Evolutionary conservation across 441 rosid species (phyloP).

Genomic region (Iberis amara): DNA sequence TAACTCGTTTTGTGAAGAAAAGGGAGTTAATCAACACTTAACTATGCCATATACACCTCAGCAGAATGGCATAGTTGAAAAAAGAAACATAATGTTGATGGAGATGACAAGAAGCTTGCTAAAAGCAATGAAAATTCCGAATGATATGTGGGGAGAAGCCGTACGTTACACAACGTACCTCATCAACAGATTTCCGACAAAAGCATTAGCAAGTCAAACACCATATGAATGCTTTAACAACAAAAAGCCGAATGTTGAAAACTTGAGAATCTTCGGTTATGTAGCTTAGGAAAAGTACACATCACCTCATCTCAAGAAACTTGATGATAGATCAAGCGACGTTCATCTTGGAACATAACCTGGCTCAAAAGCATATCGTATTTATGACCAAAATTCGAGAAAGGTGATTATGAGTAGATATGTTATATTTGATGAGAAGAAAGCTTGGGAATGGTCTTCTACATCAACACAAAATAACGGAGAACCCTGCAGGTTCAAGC

Average conservation of each 20-base stretch:
- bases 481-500: too few relatives aligned
- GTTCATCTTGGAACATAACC: background rate
- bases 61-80: background rate
- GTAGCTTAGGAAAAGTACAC: background rate
- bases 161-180: background rate
- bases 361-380: background rate
- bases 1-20: background rate
- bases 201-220: rapidly evolving
- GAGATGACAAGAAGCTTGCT: background rate
- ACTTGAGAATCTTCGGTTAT: background rate
- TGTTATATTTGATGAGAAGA: background rate
- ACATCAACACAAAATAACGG: too few relatives aligned
- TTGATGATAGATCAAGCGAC: background rate
- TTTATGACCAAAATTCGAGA: background rate
- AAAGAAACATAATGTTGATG: background rate
- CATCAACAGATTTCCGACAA: background rate
- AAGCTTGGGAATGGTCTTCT: background rate
- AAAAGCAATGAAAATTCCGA: background rate
- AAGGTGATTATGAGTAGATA: background rate
- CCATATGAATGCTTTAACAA: background rate
- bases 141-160: background rate
- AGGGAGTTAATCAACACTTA: background rate
- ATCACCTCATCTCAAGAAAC: background rate
- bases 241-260: background rate
- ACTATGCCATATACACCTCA: background rate